A percentile compares a stretch with the other conserved stretches of the same genome.
phyloP scores from a whole-genome alignment of 1,284 basidiomycete genomes.

The Cerioporus squamosus region DNA sequence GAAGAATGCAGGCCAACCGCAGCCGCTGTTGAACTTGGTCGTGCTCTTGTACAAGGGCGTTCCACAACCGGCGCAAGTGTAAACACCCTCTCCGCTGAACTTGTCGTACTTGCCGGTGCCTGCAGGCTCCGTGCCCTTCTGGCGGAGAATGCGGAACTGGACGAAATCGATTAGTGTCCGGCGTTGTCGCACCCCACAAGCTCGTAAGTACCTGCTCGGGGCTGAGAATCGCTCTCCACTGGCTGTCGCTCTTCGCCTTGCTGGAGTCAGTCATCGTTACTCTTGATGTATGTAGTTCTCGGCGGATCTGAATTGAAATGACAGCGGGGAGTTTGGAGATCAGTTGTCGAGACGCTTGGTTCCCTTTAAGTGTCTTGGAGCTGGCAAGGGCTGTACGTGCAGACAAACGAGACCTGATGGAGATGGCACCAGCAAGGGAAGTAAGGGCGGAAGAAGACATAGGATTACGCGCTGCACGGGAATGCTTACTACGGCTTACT shows the following conservation, averaged over 20 bases:
- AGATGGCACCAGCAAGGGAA: constrained; percentile 1
- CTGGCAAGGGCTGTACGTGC: constrained; percentile 5
- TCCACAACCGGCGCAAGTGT: constrained; percentile 73
- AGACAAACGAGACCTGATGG: constrained; percentile 1
- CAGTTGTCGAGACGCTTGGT: neutral
- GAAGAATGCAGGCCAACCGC: constrained; percentile 98
- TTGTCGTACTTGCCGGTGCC: constrained; percentile 84
- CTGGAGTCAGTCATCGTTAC: constrained; percentile 19
- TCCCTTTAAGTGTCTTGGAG: neutral
- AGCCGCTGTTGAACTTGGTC: constrained; percentile 93
- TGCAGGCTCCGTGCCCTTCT: constrained; percentile 87
- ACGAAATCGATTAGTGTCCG: neutral
- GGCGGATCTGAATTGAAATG: neutral
- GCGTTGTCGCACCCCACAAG: neutral
- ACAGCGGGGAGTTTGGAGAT: neutral
- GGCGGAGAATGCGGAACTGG: constrained; percentile 84
- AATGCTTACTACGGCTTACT: constrained; percentile 7
- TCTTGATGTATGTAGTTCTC: constrained; percentile 2
- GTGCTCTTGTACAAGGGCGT: constrained; percentile 83
- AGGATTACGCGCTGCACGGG: constrained; percentile 17
- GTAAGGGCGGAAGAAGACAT: constrained; percentile 12
- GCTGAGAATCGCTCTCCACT: constrained; percentile 85
- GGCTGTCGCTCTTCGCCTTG: constrained; percentile 68
- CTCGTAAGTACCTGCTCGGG: constrained; percentile 80
- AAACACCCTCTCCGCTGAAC: constrained; percentile 67